Evolutionary conservation across 2,329 filamentous ascomycete species (phyloP).

Genomic region (Raffaelea deltoideospora): DNA sequence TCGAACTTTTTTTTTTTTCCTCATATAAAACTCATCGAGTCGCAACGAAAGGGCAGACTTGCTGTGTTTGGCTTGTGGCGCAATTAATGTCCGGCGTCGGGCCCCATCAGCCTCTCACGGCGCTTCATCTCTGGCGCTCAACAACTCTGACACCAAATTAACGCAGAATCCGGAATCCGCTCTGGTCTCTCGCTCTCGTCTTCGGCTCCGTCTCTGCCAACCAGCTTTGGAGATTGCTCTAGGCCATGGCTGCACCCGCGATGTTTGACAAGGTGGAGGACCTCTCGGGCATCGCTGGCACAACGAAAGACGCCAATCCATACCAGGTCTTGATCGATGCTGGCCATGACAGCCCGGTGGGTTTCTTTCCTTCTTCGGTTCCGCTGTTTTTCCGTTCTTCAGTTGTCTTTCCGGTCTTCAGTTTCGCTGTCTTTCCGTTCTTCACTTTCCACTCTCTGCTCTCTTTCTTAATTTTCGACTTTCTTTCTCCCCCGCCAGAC

Average conservation of each 20-base stretch:
- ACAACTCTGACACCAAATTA: too few relatives aligned
- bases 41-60: too few relatives aligned
- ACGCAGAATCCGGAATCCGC: too few relatives aligned
- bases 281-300: constrained; percentile 32
- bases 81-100: too few relatives aligned
- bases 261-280: constrained; percentile 38
- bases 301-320: constrained; percentile 52
- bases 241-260: constrained; percentile 1
- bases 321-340: constrained; percentile 59
- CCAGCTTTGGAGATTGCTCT: background rate
- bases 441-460: background rate
- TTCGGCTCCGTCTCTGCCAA: too few relatives aligned
- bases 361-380: constrained; percentile 12
- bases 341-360: constrained; percentile 52
- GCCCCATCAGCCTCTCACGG: too few relatives aligned
- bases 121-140: too few relatives aligned
- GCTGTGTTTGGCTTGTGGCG: too few relatives aligned
- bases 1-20: too few relatives aligned
- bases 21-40: too few relatives aligned
- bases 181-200: too few relatives aligned
- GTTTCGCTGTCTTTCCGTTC: background rate
- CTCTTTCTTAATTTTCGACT: background rate
- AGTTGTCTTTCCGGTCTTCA: background rate
- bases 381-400: too few relatives aligned
- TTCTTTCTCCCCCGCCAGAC: background rate